Conservation (phyloP, 192 early-diverging fungal species). For the Backusella luteola region DNA sequence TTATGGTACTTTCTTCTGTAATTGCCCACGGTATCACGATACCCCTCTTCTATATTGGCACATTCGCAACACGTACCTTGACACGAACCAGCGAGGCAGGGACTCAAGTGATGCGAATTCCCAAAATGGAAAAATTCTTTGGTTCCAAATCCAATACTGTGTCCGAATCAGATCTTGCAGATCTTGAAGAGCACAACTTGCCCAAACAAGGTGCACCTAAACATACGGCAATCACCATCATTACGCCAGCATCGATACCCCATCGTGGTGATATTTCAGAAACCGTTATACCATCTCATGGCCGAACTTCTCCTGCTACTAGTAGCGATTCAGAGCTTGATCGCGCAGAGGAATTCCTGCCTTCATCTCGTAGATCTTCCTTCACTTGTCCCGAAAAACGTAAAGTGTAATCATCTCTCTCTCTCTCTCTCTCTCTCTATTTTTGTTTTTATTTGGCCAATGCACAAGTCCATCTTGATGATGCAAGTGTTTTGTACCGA, state of each 20-base stretch:
- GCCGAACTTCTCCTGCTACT: not conserved
- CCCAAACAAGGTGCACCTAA: not conserved
- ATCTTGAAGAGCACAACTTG: not conserved
- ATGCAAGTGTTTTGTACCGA: too few relatives aligned
- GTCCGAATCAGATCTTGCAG: not conserved
- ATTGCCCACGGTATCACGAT: slow-evolving; percentile 82
- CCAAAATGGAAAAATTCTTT: not conserved
- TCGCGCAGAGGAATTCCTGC: not conserved
- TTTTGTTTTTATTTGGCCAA: not conserved
- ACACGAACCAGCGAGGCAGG: slow-evolving; percentile 16
- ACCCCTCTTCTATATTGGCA: slow-evolving; percentile 63
- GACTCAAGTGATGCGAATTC: not conserved
- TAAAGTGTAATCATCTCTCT: not conserved
- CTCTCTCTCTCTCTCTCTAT: not conserved
- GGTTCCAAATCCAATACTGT: not conserved
- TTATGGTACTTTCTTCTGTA: slow-evolving; percentile 75
- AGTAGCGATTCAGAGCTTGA: not conserved
- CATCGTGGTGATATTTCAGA: not conserved
- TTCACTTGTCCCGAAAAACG: not conserved
- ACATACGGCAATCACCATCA: not conserved
- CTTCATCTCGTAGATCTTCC: not conserved
- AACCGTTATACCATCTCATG: not conserved
- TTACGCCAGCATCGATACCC: not conserved
- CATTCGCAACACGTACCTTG: slow-evolving; percentile 33
- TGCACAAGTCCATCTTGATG: not conserved